Evolutionary conservation across 257 asterid species (phyloP).

Genomic region (Solanum virginianum): DNA sequence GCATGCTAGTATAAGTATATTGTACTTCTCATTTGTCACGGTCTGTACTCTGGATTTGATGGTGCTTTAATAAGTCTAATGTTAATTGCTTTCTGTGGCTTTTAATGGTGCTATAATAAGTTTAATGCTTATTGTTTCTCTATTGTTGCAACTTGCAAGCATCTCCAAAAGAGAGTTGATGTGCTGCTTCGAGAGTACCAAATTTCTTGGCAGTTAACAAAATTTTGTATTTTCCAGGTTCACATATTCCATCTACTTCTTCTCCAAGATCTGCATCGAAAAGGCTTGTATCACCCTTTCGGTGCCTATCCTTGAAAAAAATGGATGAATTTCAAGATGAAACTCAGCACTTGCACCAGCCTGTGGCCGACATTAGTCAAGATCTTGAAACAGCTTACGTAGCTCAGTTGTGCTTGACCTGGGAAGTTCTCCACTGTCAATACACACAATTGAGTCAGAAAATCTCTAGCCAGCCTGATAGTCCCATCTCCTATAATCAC

Average conservation of each 20-base stretch:
- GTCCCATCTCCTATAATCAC: constrained; percentile 50
- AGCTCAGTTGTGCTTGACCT: constrained; percentile 87
- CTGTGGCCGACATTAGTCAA: constrained; percentile 37
- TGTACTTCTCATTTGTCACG: background rate
- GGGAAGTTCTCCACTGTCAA: constrained; percentile 94
- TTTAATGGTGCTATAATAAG: background rate
- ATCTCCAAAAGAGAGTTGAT: background rate
- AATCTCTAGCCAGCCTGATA: constrained; percentile 45
- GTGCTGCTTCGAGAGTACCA: background rate
- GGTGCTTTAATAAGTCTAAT: background rate
- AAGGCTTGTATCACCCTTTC: constrained; percentile 68
- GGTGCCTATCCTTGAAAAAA: constrained; percentile 73
- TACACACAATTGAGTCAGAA: constrained; percentile 77
- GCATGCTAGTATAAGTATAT: background rate
- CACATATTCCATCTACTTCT: constrained; percentile 38
- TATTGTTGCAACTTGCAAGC: background rate
- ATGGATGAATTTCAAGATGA: constrained; percentile 62
- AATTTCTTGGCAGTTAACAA: background rate
- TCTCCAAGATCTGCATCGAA: constrained; percentile 65
- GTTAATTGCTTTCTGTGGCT: background rate
- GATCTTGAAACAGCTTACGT: constrained; percentile 86
- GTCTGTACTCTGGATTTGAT: background rate
- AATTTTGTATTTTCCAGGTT: constrained; percentile 28
- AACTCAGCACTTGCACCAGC: constrained; percentile 63
- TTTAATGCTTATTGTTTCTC: background rate